These are phyloP conservation scores for Neofusicoccum ribis DNA, from an alignment of 2,329 filamentous ascomycete genomes.

Conservation along the genomic window DNA sequence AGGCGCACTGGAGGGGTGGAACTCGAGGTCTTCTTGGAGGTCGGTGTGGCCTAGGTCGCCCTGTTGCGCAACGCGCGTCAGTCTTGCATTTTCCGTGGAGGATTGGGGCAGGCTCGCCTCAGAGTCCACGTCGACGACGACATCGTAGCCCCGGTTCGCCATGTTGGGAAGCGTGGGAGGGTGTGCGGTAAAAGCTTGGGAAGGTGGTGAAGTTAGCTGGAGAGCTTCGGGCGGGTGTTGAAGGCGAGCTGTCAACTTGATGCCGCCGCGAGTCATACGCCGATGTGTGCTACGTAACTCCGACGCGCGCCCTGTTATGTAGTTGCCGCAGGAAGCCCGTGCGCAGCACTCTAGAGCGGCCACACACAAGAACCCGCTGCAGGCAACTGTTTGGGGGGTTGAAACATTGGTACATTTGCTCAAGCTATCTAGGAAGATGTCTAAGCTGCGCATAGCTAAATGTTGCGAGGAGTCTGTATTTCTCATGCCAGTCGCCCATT, in stretches of 20 bases:
- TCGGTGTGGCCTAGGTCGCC: constrained; percentile 97
- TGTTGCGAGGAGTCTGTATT: too few species aligned
- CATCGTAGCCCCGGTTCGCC: constrained; percentile 90
- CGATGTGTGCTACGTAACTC: constrained; percentile 4
- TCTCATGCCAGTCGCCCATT: too few species aligned
- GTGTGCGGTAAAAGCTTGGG: background rate
- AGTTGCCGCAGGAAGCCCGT: background rate
- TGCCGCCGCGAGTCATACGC: constrained; percentile 17
- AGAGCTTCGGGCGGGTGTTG: constrained; percentile 11
- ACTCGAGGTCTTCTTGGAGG: constrained; percentile 97
- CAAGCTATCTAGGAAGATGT: too few species aligned
- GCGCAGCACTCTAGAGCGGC: background rate
- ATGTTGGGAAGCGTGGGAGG: constrained; percentile 45
- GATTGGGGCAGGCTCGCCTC: constrained; percentile 61
- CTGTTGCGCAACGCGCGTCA: constrained; percentile 51
- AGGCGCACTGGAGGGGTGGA: constrained; percentile 77
- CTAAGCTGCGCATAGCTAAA: too few species aligned
- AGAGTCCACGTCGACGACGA: constrained; percentile 95
- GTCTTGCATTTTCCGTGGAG: background rate
- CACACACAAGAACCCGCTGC: background rate
- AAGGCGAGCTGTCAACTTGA: constrained; percentile 21
- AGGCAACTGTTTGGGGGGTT: too few species aligned
- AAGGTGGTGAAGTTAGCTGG: background rate
- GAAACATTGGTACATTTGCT: too few species aligned
- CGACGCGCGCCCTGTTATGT: background rate